These are phyloP conservation scores for Phytophthora sp. DNA, from an alignment of 352 stramenopile species.

Conservation along the genomic window DNA sequence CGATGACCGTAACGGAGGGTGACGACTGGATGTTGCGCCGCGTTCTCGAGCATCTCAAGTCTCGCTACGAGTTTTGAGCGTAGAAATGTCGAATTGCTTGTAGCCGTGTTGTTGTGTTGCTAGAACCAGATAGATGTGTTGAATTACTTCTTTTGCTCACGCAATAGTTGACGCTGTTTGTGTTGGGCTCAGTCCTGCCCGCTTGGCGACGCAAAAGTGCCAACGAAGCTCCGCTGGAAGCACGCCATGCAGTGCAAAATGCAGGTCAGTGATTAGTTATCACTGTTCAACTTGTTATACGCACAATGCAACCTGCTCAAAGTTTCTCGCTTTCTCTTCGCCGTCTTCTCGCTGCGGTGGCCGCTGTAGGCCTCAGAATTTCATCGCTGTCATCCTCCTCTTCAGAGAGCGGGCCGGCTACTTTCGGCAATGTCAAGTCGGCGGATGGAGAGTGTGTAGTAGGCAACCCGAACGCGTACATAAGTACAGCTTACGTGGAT, in stretches of 20 bases:
- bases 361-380: not conserved
- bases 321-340: not conserved
- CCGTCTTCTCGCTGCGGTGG: not conserved
- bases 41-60: slow-evolving; percentile 10
- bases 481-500: not conserved
- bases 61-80: slow-evolving; percentile 11
- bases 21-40: slow-evolving; percentile 25
- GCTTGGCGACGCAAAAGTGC: no score
- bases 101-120: no score
- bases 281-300: no score
- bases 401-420: not conserved
- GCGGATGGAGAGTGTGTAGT: not conserved
- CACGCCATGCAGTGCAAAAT: no score
- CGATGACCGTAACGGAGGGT: slow-evolving; percentile 4
- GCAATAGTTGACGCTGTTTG: no score
- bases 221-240: no score
- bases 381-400: not conserved
- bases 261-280: no score
- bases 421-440: slow-evolving; percentile 10
- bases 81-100: no score
- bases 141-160: no score
- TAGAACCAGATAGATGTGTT: no score
- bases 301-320: not conserved
- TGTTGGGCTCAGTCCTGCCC: no score
- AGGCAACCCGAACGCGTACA: slow-evolving; percentile 6